These are phyloP conservation scores for Fusarium chuoi DNA, from an alignment of 2,329 filamentous ascomycete genomes.

Conservation along the genomic window DNA sequence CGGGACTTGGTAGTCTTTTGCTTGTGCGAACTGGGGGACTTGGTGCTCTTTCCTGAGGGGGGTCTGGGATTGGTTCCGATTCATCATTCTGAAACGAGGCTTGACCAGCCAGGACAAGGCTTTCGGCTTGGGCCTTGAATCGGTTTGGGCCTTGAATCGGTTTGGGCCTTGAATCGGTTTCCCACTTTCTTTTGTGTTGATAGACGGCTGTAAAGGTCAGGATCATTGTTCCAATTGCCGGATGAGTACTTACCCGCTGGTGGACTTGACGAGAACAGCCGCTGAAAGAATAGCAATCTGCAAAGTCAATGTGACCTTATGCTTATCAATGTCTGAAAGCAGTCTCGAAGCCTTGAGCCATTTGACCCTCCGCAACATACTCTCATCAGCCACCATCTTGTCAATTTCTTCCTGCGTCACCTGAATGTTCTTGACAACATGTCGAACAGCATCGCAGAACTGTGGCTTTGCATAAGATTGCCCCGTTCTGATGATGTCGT, in stretches of 20 bases:
- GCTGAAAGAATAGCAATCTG: constrained; percentile 22
- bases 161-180: constrained; percentile 26
- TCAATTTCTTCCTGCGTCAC: constrained; percentile 7
- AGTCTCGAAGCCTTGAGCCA: constrained; percentile 15
- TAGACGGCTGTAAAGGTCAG: background rate
- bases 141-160: constrained; percentile 30
- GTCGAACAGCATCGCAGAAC: background rate
- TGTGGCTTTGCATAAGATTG: background rate
- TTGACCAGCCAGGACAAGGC: constrained; percentile 25
- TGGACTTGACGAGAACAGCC: constrained; percentile 17
- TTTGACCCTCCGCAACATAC: background rate
- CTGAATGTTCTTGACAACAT: constrained; percentile 11
- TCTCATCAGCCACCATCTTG: background rate
- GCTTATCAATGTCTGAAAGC: constrained; percentile 28
- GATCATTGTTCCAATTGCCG: accelerated
- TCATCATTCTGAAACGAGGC: constrained; percentile 16
- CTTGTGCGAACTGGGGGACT: constrained; percentile 18
- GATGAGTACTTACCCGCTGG: background rate
- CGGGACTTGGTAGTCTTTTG: constrained; percentile 20
- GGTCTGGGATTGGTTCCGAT: background rate
- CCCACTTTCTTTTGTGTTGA: background rate
- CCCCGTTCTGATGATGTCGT: constrained; percentile 2
- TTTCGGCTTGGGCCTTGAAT: constrained; percentile 27
- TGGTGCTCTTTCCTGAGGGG: constrained; percentile 11
- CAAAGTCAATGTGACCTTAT: constrained; percentile 17